Evolutionary conservation across 768 basidiomycete species (phyloP).

Genomic region (Trametes cingulata): DNA sequence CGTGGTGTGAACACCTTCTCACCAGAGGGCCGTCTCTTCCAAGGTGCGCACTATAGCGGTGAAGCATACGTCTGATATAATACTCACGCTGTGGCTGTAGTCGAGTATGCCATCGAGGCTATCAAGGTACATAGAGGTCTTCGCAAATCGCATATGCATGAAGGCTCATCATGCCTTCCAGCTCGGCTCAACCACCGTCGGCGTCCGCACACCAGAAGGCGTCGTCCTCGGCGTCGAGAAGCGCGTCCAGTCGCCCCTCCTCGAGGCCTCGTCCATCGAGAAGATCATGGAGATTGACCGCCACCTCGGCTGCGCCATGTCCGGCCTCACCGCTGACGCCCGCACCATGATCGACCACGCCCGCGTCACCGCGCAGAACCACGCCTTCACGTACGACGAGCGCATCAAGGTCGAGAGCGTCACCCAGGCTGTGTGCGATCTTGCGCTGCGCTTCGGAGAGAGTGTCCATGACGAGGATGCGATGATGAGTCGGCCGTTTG

Average conservation of each 20-base stretch:
- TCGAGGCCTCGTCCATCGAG: conserved; percentile 95
- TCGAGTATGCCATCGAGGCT: conserved; percentile 99
- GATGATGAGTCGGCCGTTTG: conserved; percentile 99
- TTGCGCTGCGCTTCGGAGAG: conserved; percentile 96
- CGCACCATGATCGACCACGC: conserved; percentile 99
- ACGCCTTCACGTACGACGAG: conserved; percentile 96
- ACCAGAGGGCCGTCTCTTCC: conserved; percentile 96
- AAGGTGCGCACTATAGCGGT: conserved; percentile 60
- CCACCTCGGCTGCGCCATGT: conserved; percentile 98
- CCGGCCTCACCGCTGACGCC: conserved; percentile 94
- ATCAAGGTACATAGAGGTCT: conserved; percentile 70
- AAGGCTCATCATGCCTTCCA: conserved; percentile 34
- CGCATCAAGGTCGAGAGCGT: conserved; percentile 95
- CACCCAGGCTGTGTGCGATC: conserved; percentile 97
- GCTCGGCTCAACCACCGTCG: conserved; percentile 98
- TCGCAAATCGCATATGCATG: background rate
- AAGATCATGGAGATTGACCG: conserved; percentile 99
- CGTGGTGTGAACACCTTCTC: conserved; percentile 99
- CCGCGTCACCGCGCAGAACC: conserved; percentile 93
- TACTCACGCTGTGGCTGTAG: conserved; percentile 41
- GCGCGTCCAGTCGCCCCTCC: conserved; percentile 93
- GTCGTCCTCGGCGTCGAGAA: conserved; percentile 97
- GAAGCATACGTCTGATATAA: conserved; percentile 5
- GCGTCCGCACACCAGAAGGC: conserved; percentile 87
- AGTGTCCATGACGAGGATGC: conserved; percentile 99